Conservation (phyloP, 768 basidiomycete genomes). For the Trametes villosa region DNA sequence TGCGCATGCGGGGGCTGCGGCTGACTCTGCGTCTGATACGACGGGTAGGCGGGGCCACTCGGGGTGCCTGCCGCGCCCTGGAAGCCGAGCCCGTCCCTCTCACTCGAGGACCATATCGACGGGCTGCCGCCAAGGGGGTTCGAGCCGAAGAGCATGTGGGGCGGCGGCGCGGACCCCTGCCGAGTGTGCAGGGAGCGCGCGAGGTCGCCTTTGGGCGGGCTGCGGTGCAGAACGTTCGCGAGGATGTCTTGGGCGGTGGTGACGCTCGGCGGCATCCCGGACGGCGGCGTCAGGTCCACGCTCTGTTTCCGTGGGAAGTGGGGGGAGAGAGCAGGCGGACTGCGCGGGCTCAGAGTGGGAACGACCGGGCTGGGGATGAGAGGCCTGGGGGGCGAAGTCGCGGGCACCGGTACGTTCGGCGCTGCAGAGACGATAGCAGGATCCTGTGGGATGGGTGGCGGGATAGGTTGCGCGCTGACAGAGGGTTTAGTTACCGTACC, state of each 20-base stretch:
- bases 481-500: not conserved
- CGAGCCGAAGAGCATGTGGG: constrained; percentile 57
- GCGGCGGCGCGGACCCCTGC: constrained; percentile 40
- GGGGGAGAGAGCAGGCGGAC: constrained; percentile 9
- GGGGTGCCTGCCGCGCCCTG: constrained; percentile 7
- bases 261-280: constrained; percentile 26
- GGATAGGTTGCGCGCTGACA: constrained; percentile 22
- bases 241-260: constrained; percentile 74
- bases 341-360: constrained; percentile 1
- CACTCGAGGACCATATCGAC: constrained; percentile 72
- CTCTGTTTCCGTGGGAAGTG: constrained; percentile 26
- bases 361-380: constrained; percentile 4
- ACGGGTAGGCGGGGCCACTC: constrained; percentile 7
- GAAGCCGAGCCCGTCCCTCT: constrained; percentile 40
- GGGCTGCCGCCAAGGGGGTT: constrained; percentile 32
- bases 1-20: not conserved
- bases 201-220: constrained; percentile 24
- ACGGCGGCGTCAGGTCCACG: constrained; percentile 27
- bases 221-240: constrained; percentile 52
- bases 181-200: constrained; percentile 25
- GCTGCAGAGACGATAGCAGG: not conserved
- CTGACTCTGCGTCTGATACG: not conserved
- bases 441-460: constrained; percentile 22
- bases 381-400: constrained; percentile 8
- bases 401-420: not conserved